Evolutionary conservation across 164 flowering plant species (phyloP).

Genomic region (Kingdonia uniflora): DNA sequence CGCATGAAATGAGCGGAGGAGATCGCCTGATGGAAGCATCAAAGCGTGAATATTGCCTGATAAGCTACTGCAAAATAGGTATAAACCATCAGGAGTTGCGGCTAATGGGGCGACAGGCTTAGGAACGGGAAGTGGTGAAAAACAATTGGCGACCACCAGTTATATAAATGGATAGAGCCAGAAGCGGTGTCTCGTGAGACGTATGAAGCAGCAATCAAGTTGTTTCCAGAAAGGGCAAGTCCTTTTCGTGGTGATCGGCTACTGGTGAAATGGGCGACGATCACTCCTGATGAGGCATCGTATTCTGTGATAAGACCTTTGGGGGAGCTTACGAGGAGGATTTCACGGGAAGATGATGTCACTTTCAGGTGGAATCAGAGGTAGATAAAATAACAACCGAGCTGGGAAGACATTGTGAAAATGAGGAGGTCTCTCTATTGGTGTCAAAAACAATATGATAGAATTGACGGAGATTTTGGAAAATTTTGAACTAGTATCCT

Average conservation of each 20-base stretch:
- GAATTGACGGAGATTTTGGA: too few species aligned
- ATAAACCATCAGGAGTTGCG: slow-evolving; percentile 29
- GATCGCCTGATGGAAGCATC: slow-evolving; percentile 27
- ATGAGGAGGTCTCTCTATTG: too few species aligned
- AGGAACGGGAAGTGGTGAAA: slow-evolving; percentile 25
- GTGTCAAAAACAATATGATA: too few species aligned
- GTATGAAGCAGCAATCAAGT: slow-evolving; percentile 34
- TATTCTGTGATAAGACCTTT: slow-evolving; percentile 15
- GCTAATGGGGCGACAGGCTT: slow-evolving; percentile 44
- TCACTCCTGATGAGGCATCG: slow-evolving; percentile 9
- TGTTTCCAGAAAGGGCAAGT: slow-evolving; percentile 27
- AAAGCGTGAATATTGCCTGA: slow-evolving; percentile 30
- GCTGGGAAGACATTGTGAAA: too few species aligned
- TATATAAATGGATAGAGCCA: slow-evolving; percentile 10
- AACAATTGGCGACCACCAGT: slow-evolving; percentile 20
- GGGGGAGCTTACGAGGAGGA: slow-evolving; percentile 28
- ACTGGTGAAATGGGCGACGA: slow-evolving; percentile 14
- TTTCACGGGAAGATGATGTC: slow-evolving; percentile 15
- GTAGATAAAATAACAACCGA: too few species aligned
- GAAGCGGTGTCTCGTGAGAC: slow-evolving; percentile 14
- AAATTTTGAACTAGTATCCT: too few species aligned
- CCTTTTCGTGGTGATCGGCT: slow-evolving; percentile 21
- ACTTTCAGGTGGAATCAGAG: too few species aligned
- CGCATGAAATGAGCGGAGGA: slow-evolving; percentile 15
- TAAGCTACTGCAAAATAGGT: slow-evolving; percentile 42